These are phyloP conservation scores for Suhomyces prunicola DNA, from an alignment of 805 yeast species.

Conservation along the genomic window DNA sequence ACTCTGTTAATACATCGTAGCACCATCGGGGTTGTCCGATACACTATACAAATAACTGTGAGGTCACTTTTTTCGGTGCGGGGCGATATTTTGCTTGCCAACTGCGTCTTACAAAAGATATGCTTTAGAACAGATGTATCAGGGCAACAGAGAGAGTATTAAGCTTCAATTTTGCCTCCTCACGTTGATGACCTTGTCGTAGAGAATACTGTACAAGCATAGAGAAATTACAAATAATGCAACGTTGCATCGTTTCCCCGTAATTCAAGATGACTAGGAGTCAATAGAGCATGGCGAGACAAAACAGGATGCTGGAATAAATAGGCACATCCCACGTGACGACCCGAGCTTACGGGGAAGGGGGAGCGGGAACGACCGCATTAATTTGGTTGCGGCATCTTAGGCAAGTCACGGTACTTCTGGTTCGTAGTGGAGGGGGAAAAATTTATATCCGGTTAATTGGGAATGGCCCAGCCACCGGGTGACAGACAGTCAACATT, in stretches of 20 bases:
- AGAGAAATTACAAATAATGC: neutral
- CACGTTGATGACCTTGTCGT: neutral
- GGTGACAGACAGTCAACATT: neutral
- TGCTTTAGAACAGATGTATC: neutral
- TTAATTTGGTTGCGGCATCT: neutral
- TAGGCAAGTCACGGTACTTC: neutral
- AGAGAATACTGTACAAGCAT: neutral
- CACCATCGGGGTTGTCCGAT: neutral
- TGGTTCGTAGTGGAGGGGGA: neutral
- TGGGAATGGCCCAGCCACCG: neutral
- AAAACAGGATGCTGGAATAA: neutral
- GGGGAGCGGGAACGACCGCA: neutral
- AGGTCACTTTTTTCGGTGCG: neutral
- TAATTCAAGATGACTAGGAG: neutral
- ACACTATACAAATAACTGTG: neutral
- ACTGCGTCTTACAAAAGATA: neutral
- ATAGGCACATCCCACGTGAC: neutral
- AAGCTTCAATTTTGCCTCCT: neutral
- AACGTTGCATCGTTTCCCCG: slow-evolving; percentile 7
- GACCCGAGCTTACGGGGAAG: neutral
- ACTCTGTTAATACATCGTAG: neutral
- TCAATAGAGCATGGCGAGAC: neutral
- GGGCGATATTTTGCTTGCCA: neutral
- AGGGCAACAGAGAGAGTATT: neutral
- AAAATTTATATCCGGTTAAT: neutral